Evolutionary conservation across 345 rosid species (phyloP), one percentile per base, ranked within the genome.

Genomic region (Dipteronia dyeriana): DNA sequence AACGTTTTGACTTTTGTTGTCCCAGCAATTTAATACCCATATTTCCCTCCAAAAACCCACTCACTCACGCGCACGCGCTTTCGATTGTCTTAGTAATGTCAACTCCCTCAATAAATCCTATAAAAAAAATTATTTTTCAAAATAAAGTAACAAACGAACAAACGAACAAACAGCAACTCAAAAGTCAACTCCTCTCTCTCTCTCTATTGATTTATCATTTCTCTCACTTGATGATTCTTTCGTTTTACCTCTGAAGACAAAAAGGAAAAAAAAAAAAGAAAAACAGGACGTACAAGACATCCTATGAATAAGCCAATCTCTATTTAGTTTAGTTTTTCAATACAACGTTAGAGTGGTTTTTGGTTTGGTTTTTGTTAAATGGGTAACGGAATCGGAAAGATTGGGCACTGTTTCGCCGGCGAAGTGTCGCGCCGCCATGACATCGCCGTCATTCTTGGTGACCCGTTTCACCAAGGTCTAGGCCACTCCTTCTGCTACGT

Each of bases 401-500:
- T 91, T 19, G 79, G 82, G 51, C 80, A 82, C 59, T 94, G 98
- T 76, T 93, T 85, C 80, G 81, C 90, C 31, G 91, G 91, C 61
- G 94, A 90, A 6, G 79, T 85, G 70, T 88, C 91, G 76, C 88
- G 91, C 38, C 82, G 91, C 25, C 88, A 85, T 68, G 95, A 91
- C 54, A 81, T 83, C 49, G 75, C 87, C 73, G 70, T 87, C 5
- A 68, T 87, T 20, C 53, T 79, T 34, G 83, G 86, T 14, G 86
- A 83, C 67, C 80, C 79, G 0, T 68, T 74, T 22, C 90, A 87
- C 69, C 92, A 88, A 9, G 94, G 88, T 9, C 82, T 88, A 1
- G 99, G 99, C 5, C 98, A 93, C 75, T 91, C 99, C 22, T 95
- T 95, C 81, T 89, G 91, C 82, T 95, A 95, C 83, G 82, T 95